Evolutionary conservation across 2,329 filamentous ascomycete species (phyloP).

Genomic region (Colletotrichum sp.): DNA sequence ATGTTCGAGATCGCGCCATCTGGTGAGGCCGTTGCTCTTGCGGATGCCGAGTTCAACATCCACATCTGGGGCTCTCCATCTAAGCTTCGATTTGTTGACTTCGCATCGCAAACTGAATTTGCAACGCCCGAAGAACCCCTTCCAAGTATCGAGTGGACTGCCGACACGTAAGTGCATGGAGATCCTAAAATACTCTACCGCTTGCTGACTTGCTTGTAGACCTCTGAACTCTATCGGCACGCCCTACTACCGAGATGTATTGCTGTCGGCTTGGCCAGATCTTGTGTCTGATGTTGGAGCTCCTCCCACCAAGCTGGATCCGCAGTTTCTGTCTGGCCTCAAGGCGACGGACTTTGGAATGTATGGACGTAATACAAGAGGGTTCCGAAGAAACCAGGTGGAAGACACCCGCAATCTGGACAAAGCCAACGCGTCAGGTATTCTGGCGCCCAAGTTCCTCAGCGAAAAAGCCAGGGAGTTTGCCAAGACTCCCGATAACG

Average conservation of each 20-base stretch:
- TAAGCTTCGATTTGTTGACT: constrained; percentile 87
- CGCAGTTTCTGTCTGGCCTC: constrained; percentile 70
- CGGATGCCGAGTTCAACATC: constrained; percentile 78
- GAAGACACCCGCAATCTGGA: constrained; percentile 75
- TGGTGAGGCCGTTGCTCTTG: constrained; percentile 82
- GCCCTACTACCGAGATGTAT: constrained; percentile 88
- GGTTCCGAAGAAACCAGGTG: constrained; percentile 79
- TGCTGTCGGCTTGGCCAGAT: constrained; percentile 92
- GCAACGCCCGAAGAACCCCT: constrained; percentile 68
- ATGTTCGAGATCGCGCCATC: constrained; percentile 88
- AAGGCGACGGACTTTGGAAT: constrained; percentile 77
- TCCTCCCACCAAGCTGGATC: constrained; percentile 77
- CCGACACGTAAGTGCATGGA: constrained; percentile 64
- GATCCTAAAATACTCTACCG: neutral
- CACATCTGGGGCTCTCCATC: constrained; percentile 88
- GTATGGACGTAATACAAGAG: constrained; percentile 79
- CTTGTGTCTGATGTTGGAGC: constrained; percentile 85
- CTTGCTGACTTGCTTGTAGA: constrained; percentile 29
- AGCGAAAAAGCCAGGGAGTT: constrained; percentile 88
- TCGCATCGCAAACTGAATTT: constrained; percentile 79
- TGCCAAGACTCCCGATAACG: constrained; percentile 48
- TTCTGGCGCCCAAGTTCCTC: constrained; percentile 85
- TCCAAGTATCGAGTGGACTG: constrained; percentile 69
- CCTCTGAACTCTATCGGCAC: constrained; percentile 87
- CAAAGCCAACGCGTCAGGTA: constrained; percentile 63